A percentile compares a stretch with the other conserved stretches of the same genome.
phyloP scores from a whole-genome alignment of 805 yeast species.

The Candida ulmi region DNA sequence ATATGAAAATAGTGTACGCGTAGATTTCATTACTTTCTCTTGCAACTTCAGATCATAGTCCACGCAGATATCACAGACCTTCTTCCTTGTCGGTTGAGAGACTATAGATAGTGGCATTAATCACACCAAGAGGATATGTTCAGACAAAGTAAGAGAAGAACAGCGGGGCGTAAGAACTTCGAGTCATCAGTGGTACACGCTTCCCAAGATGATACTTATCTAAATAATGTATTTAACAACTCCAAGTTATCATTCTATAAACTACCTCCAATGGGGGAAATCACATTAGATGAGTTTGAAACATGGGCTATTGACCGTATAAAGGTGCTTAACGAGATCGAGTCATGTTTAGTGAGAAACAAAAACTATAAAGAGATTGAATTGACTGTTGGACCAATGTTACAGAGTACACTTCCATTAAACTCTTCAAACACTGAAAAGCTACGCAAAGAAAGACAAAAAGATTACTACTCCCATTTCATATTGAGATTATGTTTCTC shows the following conservation, averaged over 20 bases:
- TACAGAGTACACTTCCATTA: conserved; percentile 63
- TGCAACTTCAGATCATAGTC: no score
- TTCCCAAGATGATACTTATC: conserved; percentile 29
- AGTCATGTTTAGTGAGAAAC: conserved; percentile 62
- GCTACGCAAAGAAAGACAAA: conserved; percentile 47
- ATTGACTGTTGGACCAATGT: conserved; percentile 53
- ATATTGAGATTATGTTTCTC: conserved; percentile 87
- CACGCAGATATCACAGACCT: no score
- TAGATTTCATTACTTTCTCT: no score
- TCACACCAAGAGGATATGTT: no score
- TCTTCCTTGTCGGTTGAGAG: no score
- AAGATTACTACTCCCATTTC: conserved; percentile 90
- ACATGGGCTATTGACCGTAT: conserved; percentile 92
- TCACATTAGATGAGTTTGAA: conserved; percentile 90
- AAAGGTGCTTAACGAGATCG: conserved; percentile 78
- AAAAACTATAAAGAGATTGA: conserved; percentile 63
- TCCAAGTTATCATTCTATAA: conserved; percentile 70
- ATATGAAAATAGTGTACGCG: no score
- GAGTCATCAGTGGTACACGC: conserved; percentile 29
- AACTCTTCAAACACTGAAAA: conserved; percentile 31
- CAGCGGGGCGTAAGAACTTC: conserved; percentile 68
- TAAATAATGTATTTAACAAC: conserved; percentile 38
- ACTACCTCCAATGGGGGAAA: conserved; percentile 74
- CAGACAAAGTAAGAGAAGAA: conserved; percentile 68
- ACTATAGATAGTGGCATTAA: no score